A percentile compares a stretch with the other conserved stretches of the same genome.
phyloP scores from a whole-genome alignment of 208 protist genomes.

The Leishmania major region DNA sequence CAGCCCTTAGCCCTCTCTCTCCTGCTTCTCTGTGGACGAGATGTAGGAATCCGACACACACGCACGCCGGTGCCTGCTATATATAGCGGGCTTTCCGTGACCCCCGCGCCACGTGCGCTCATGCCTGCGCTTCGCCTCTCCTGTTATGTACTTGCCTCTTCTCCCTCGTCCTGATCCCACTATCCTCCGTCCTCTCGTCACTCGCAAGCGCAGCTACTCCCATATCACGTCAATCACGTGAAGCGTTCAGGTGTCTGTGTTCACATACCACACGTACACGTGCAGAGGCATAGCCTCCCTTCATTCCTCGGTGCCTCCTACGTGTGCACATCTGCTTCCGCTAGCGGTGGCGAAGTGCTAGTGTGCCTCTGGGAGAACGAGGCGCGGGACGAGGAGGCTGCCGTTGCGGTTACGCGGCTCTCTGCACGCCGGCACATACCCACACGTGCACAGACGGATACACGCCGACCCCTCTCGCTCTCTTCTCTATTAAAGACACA shows the following conservation, averaged over 20 bases:
- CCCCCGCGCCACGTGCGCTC: background rate
- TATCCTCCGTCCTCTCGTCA: background rate
- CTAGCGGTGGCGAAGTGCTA: background rate
- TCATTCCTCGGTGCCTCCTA: background rate
- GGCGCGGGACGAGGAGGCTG: background rate
- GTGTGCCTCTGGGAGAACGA: background rate
- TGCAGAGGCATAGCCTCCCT: background rate
- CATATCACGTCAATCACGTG: background rate
- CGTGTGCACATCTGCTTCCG: background rate
- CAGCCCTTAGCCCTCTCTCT: background rate
- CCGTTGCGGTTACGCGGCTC: background rate
- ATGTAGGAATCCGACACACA: background rate
- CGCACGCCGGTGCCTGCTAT: background rate
- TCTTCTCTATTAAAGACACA: slow-evolving; percentile 1
- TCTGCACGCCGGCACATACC: background rate
- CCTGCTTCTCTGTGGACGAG: background rate
- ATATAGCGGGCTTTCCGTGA: background rate
- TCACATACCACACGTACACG: background rate
- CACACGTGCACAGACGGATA: background rate
- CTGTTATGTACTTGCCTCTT: background rate
- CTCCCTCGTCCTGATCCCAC: background rate
- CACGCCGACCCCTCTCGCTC: background rate
- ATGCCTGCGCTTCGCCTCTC: background rate
- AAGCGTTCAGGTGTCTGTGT: background rate
- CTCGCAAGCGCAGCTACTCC: background rate